phyloP scores from a whole-genome alignment of 805 yeast genomes.

The Candida fluviatilis region DNA sequence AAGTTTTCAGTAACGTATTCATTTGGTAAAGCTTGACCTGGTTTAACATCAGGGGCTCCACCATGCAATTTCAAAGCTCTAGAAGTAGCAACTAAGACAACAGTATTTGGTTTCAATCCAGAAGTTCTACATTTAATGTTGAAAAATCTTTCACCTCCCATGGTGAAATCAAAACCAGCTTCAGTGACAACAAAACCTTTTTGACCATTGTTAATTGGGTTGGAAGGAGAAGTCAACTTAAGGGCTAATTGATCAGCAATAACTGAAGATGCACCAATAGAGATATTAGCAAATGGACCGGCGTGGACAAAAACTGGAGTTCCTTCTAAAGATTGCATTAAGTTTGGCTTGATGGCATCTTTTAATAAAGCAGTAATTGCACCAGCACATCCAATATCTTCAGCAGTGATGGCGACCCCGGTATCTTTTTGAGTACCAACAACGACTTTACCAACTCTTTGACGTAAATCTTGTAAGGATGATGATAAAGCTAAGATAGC shows the following conservation, averaged over 20 bases:
- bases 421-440: slow-evolving; percentile 57
- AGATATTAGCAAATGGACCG: slow-evolving; percentile 85
- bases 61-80: slow-evolving; percentile 85
- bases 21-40: slow-evolving; percentile 74
- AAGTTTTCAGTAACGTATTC: slow-evolving; percentile 70
- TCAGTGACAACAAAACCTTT: slow-evolving; percentile 81
- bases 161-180: slow-evolving; percentile 86
- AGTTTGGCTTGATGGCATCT: slow-evolving; percentile 79
- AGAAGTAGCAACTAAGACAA: slow-evolving; percentile 78
- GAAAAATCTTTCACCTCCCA: slow-evolving; percentile 88
- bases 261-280: slow-evolving; percentile 82
- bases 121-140: slow-evolving; percentile 80
- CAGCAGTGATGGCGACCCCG: slow-evolving; percentile 76
- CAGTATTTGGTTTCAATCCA: slow-evolving; percentile 74
- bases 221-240: slow-evolving; percentile 55
- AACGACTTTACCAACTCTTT: slow-evolving; percentile 71
- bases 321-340: slow-evolving; percentile 87
- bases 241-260: slow-evolving; percentile 80
- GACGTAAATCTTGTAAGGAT: slow-evolving; percentile 67
- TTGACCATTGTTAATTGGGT: slow-evolving; percentile 44
- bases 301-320: slow-evolving; percentile 86
- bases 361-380: slow-evolving; percentile 77
- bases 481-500: slow-evolving; percentile 75
- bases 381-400: slow-evolving; percentile 83
- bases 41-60: slow-evolving; percentile 85